Percentiles rank a stretch among this genome's conserved stretches.
Evolutionary conservation across 2,329 filamentous ascomycete genomes (phyloP).

Genomic region (Trichoderma pleuroti): DNA sequence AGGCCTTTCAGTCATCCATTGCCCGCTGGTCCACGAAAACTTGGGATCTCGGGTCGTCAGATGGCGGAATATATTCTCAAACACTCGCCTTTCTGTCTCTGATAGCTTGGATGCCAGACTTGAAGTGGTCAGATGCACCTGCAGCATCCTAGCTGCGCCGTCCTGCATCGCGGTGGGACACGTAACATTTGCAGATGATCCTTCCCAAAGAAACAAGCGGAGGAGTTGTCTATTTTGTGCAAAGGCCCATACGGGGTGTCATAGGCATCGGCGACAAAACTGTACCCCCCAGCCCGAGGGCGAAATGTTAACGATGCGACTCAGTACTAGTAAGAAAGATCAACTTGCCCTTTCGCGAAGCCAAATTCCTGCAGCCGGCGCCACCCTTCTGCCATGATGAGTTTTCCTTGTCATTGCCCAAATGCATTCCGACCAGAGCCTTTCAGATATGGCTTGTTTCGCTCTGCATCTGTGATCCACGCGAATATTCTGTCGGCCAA

Average conservation of each 20-base stretch:
- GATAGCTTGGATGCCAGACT: constrained; percentile 22
- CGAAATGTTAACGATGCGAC: background rate
- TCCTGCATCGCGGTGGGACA: constrained; percentile 70
- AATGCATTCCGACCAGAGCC: background rate
- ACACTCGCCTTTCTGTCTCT: constrained; percentile 36
- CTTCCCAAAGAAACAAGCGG: constrained; percentile 54
- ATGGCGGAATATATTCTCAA: constrained; percentile 48
- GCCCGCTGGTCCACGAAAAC: constrained; percentile 66
- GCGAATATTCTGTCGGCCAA: constrained; percentile 35
- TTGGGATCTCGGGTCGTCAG: constrained; percentile 49
- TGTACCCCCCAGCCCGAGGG: constrained; percentile 20
- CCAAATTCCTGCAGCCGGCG: constrained; percentile 40
- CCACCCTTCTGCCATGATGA: constrained; percentile 31
- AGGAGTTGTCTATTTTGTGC: constrained; percentile 56
- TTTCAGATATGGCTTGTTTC: background rate
- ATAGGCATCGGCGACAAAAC: constrained; percentile 58
- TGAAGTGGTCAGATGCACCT: constrained; percentile 39
- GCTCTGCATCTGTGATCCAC: background rate
- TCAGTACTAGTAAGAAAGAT: background rate
- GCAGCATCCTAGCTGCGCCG: constrained; percentile 53
- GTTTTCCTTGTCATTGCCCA: background rate
- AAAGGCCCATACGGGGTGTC: constrained; percentile 47
- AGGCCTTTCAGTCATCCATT: constrained; percentile 73
- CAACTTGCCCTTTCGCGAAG: constrained; percentile 48
- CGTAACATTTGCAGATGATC: constrained; percentile 56